A percentile compares a stretch with the other conserved stretches of the same genome.
These are phyloP conservation scores for Asclepias syriaca DNA, from an alignment of 257 asterid species.

Conservation along the genomic window DNA sequence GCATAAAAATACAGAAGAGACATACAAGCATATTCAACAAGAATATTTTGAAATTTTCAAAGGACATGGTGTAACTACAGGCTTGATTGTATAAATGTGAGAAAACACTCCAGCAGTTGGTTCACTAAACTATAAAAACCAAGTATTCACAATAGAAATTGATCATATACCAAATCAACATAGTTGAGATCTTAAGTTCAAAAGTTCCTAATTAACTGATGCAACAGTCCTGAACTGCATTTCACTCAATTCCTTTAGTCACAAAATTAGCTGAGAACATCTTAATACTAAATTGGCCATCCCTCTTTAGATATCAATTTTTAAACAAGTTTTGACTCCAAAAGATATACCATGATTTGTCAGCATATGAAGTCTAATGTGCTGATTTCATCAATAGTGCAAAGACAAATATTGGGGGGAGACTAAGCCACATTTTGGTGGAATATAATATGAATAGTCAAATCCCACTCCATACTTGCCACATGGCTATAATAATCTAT, in stretches of 20 bases:
- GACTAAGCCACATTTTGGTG: background rate
- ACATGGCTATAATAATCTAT: background rate
- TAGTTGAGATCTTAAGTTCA: background rate
- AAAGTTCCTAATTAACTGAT: background rate
- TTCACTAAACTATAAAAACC: background rate
- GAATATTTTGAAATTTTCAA: background rate
- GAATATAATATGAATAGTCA: background rate
- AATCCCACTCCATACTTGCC: constrained; percentile 4
- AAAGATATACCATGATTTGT: background rate
- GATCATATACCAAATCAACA: background rate
- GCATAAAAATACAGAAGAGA: background rate
- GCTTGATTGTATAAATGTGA: background rate
- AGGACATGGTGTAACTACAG: background rate
- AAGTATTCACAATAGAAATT: background rate
- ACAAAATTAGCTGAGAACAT: background rate
- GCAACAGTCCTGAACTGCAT: background rate
- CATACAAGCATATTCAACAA: background rate
- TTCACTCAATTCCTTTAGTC: background rate
- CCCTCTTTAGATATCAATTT: background rate
- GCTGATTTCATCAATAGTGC: background rate
- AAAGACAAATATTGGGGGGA: background rate
- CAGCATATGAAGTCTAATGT: background rate
- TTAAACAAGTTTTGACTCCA: background rate
- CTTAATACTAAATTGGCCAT: background rate
- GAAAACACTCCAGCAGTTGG: background rate